phyloP scores from a whole-genome alignment of 805 yeast species.

The Suhomyces faveliae region DNA sequence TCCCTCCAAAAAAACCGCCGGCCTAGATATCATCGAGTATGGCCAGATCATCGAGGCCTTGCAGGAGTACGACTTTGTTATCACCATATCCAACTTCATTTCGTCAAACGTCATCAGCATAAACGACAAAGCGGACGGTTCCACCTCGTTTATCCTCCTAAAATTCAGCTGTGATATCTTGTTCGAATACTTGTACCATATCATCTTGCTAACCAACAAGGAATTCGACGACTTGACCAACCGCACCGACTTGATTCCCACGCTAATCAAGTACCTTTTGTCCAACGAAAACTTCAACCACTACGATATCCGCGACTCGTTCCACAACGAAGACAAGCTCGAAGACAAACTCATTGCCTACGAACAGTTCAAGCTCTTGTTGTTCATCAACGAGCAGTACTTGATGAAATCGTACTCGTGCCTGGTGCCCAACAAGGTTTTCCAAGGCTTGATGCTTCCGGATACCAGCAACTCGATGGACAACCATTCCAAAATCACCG shows the following conservation, averaged over 20 bases:
- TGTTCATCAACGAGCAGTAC: slow-evolving; percentile 84
- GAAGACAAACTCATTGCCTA: slow-evolving; percentile 53
- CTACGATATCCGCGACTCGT: slow-evolving; percentile 35
- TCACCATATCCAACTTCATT: slow-evolving; percentile 34
- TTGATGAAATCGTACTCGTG: slow-evolving; percentile 55
- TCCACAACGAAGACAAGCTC: slow-evolving; percentile 53
- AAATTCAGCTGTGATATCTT: slow-evolving; percentile 41
- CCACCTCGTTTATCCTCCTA: slow-evolving; percentile 29
- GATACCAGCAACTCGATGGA: slow-evolving; percentile 24
- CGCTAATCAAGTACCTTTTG: slow-evolving; percentile 30
- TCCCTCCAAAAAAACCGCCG: slow-evolving; percentile 3
- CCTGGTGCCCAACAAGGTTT: slow-evolving; percentile 47
- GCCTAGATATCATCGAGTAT: slow-evolving; percentile 16
- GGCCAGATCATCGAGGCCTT: slow-evolving; percentile 37
- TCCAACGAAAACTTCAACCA: slow-evolving; percentile 34
- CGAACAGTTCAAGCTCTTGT: slow-evolving; percentile 65
- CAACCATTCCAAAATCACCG: slow-evolving; percentile 44
- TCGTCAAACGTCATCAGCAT: slow-evolving; percentile 23
- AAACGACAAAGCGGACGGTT: slow-evolving; percentile 11
- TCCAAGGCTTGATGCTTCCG: slow-evolving; percentile 45
- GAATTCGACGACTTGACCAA: slow-evolving; percentile 32
- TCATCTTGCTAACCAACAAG: slow-evolving; percentile 31
- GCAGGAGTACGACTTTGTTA: slow-evolving; percentile 57
- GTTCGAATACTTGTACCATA: slow-evolving; percentile 40
- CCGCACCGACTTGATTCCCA: slow-evolving; percentile 26